Percentiles rank a stretch among this genome's conserved stretches.
Evolutionary conservation across 768 basidiomycete species (phyloP).

Genomic region (Rhizopogon vesiculosus): DNA sequence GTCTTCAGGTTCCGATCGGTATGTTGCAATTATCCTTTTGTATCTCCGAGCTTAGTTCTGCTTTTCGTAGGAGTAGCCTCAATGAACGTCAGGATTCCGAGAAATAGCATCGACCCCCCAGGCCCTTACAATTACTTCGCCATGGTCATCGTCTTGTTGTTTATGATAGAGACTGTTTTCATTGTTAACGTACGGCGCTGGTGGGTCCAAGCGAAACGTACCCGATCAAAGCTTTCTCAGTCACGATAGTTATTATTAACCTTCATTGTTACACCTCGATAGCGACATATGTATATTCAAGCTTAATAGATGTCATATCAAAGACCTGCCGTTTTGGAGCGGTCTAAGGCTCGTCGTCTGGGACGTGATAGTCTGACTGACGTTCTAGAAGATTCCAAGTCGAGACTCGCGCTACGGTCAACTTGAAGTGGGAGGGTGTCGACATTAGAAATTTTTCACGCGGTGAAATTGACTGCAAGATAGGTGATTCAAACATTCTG

Average conservation of each 20-base stretch:
- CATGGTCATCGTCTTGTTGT: slow-evolving; percentile 42
- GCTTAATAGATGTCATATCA: too few species aligned
- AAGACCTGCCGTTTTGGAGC: too few species aligned
- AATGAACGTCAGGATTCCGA: slow-evolving; percentile 61
- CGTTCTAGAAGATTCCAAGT: too few species aligned
- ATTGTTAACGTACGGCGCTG: slow-evolving; percentile 51
- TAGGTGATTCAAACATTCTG: too few species aligned
- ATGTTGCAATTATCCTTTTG: slow-evolving; percentile 13
- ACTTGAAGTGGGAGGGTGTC: too few species aligned
- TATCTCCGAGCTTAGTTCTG: background rate
- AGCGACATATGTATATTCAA: too few species aligned
- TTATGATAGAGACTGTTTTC: slow-evolving; percentile 42
- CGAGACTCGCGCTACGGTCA: too few species aligned
- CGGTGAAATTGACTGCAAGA: too few species aligned
- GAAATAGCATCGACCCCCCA: slow-evolving; percentile 33
- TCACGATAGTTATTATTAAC: background rate
- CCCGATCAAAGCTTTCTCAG: slow-evolving; percentile 12
- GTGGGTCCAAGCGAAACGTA: slow-evolving; percentile 54
- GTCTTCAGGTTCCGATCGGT: slow-evolving; percentile 60
- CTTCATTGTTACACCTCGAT: background rate
- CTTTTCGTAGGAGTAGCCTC: slow-evolving; percentile 53
- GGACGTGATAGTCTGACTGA: too few species aligned
- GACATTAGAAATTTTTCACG: too few species aligned
- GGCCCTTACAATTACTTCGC: slow-evolving; percentile 51
- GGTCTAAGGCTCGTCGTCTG: too few species aligned